A percentile compares a stretch with the other conserved stretches of the same genome.
These are phyloP conservation scores for Nakaseomyces nivariensis DNA, from an alignment of 1,139 yeast genomes.

Conservation along the genomic window DNA sequence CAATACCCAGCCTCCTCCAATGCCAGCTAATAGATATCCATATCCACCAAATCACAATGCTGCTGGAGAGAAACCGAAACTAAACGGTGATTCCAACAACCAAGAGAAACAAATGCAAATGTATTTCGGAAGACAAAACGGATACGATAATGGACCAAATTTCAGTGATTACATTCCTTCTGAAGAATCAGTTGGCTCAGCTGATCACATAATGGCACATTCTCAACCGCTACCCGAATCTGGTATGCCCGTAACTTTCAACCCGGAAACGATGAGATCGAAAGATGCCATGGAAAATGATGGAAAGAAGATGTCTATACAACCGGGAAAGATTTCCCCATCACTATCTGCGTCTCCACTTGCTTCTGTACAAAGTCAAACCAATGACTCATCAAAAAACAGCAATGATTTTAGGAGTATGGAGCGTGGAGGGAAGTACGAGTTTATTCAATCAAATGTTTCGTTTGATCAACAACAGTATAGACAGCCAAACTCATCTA, in stretches of 20 bases:
- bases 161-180: background rate
- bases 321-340: background rate
- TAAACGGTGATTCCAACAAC: background rate
- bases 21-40: slow-evolving; percentile 15
- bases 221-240: slow-evolving; percentile 2
- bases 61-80: background rate
- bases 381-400: background rate
- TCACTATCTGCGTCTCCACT: slow-evolving; percentile 1
- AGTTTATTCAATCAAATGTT: background rate
- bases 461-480: background rate
- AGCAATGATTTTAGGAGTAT: background rate
- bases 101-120: slow-evolving; percentile 1
- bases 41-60: background rate
- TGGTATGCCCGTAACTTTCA: background rate
- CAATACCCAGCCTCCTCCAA: slow-evolving; percentile 31
- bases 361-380: background rate
- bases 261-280: background rate
- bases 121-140: slow-evolving; percentile 1
- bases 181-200: background rate
- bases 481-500: background rate
- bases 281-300: background rate
- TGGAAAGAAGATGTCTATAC: background rate
- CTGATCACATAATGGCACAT: background rate
- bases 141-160: background rate
- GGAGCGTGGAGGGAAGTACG: background rate